Base-by-base conservation (phyloP, 2,329 filamentous ascomycete species). In the Metarhizium sp. region DNA sequence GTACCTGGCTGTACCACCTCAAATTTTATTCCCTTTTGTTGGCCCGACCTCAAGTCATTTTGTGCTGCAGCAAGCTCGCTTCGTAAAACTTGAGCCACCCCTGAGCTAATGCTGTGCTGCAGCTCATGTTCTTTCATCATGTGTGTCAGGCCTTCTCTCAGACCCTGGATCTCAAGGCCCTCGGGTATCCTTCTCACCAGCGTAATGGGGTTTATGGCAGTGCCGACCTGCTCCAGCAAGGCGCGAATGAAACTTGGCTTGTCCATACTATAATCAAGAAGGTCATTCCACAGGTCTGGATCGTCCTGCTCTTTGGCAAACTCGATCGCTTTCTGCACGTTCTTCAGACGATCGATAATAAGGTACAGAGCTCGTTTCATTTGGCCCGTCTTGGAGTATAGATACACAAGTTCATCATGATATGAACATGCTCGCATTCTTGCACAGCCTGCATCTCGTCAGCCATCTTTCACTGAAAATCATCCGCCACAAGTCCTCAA, bases 101-200 rank as follows among this genome's bases (percentile, higher is more conserved):
- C 94, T 47, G 87, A 86, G 60, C 88, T 92, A 66, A 99, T 96
- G 63, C 88, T 94, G 67, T 89, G 85, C 72, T 97, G 94, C 48
- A 99, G 88, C 66, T 97, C 94, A 67, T 96, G 92, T 70, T 99
- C 94, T 63, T 92, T 87, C 67, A 99, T 88, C 76, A 99, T 91
- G 56, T 92, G 87, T 48, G 87, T 87, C 3, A 99, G 79, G 0
- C 92, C 94, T 59, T 96, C 90, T 57, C 91, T 80, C 6, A 99
- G 76, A 0, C 94, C 94, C 62, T 94, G 87, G 13, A 99, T 95
- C 67, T 96, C 90, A 0, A 99, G 78, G 0, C 94, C 92, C 65
- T 95, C 90, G 0, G 94, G 94, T 32, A 99, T 99, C 5, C 92
- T 84, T 14, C 88, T 81, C 6, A 99, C 90, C 3, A 99, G 81